A percentile compares a stretch with the other conserved stretches of the same genome.
These are phyloP conservation scores for Epichloe glyceriae DNA, from an alignment of 2,329 filamentous ascomycete genomes.

Conservation along the genomic window DNA sequence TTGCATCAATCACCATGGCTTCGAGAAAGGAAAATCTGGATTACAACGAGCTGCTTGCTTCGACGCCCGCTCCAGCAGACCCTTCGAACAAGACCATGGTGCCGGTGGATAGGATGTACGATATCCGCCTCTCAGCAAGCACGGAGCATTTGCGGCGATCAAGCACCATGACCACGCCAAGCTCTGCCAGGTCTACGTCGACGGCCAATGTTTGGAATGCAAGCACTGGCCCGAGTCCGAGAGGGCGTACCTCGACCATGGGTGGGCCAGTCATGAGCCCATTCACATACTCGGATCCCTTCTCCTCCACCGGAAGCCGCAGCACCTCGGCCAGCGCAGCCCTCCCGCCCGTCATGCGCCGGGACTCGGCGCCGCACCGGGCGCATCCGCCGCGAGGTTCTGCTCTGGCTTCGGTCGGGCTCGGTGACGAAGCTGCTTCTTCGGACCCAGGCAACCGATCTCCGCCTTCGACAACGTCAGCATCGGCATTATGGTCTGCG, in stretches of 20 bases:
- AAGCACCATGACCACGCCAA: conserved; percentile 22
- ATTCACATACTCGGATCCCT: conserved; percentile 28
- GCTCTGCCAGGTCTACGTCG: conserved; percentile 20
- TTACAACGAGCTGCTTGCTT: conserved; percentile 21
- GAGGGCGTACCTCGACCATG: conserved; percentile 24
- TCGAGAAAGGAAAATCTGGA: conserved; percentile 41
- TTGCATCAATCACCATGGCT: conserved; percentile 86
- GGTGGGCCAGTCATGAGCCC: conserved; percentile 18
- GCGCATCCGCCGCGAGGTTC: conserved; percentile 10
- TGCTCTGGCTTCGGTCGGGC: conserved; percentile 5
- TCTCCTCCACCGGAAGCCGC: conserved; percentile 27
- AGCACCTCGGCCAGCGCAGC: conserved; percentile 32
- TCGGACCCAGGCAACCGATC: conserved; percentile 12
- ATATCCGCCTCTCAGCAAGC: conserved; percentile 61
- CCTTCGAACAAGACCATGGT: conserved; percentile 20
- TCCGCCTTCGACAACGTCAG: conserved; percentile 8
- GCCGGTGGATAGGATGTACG: conserved; percentile 49
- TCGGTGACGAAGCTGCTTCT: conserved; percentile 8
- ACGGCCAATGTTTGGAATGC: conserved; percentile 19
- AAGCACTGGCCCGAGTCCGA: conserved; percentile 12
- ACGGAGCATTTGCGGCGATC: conserved; percentile 52
- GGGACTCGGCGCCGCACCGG: conserved; percentile 17
- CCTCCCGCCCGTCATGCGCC: conserved; percentile 15
- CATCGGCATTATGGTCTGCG: conserved; percentile 21
- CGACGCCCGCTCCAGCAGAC: conserved; percentile 12